Percentiles rank a stretch among this genome's conserved stretches.
phyloP scores from a whole-genome alignment of 73 alveolate species.

The Symbiodinium pilosum region DNA sequence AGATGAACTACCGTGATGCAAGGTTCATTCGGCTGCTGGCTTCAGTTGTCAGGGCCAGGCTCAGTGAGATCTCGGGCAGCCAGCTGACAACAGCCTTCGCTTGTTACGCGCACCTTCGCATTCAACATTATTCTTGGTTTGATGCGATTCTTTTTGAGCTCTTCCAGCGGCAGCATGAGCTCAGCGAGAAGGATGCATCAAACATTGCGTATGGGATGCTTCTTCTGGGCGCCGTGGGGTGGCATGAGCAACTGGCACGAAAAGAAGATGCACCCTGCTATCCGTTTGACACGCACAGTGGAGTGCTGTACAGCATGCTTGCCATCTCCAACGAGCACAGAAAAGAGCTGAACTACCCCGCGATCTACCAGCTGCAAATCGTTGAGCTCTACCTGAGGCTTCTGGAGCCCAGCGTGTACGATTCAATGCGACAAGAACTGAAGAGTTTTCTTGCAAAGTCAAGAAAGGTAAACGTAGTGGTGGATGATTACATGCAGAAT shows the following conservation, averaged over 20 bases:
- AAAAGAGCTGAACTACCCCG: conserved; percentile 29
- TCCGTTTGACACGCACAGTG: conserved; percentile 43
- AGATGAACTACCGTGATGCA: conserved; percentile 66
- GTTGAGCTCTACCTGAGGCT: conserved; percentile 64
- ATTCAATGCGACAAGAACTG: conserved; percentile 43
- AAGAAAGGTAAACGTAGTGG: conserved; percentile 45
- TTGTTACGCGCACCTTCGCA: conserved; percentile 43
- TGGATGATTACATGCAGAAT: conserved; percentile 90
- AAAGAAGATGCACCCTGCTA: background rate
- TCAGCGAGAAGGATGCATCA: conserved; percentile 63
- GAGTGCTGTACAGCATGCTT: conserved; percentile 50
- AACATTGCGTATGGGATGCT: conserved; percentile 78
- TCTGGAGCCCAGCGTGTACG: conserved; percentile 44
- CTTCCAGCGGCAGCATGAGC: conserved; percentile 55
- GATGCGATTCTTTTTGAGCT: conserved; percentile 66
- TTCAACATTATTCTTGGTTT: conserved; percentile 22
- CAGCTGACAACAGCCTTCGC: conserved; percentile 33
- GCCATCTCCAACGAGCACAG: conserved; percentile 47
- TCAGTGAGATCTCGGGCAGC: conserved; percentile 8
- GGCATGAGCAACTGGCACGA: background rate
- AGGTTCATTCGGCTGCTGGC: conserved; percentile 76
- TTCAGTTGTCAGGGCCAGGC: conserved; percentile 5
- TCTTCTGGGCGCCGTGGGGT: conserved; percentile 52
- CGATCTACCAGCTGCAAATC: conserved; percentile 67
- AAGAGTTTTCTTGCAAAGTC: conserved; percentile 57